Evolutionary conservation across 2,329 filamentous ascomycete genomes (phyloP), one percentile per base, ranked within the genome.

Genomic region (Calonectria leucothoes): DNA sequence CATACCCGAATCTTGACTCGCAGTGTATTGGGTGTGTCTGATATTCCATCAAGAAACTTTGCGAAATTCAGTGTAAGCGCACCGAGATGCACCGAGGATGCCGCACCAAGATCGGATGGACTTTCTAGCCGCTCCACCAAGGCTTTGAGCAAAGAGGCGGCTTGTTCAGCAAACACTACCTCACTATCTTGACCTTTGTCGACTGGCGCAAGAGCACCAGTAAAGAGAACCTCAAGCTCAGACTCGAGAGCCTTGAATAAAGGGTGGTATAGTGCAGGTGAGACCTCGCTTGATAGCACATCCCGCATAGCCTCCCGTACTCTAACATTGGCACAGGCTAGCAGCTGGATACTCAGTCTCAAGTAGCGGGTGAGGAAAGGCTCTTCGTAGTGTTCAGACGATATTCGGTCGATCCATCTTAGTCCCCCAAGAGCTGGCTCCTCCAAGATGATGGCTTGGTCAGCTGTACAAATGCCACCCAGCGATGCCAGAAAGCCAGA

Each of bases 1-100:
- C 92, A 94, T 49, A 93, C 90, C 77, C 92, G 92, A 79, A 93
- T 93, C 80, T 93, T 94, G 55, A 93, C 91, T 68, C 91, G 87
- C 20, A 93, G 81, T 25, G 88, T 90, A 75, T 87, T 90, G 11
- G 87, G 82, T 15, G 87, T 89, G 72, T 93, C 92, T 4, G 87
- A 80, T 11, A 90, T 83, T 6, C 89, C 88, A 75, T 93, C 90
- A 49, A 94, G 82, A 74, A 93, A 94, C 75, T 91, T 93, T 39
- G 92, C 91, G 80, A 94, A 92, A 80, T 90, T 93, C 49, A 94
- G 85, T 0, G 91, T 90, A 49, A 94, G 84, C 4, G 89, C 88
- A 17, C 92, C 92, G 12, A 94, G 88, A 75, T 93, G 91, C 35
- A 94, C 87, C 2, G 91, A 91, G 14, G 92, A 89, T 7, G 91